Evolutionary conservation across 2,329 filamentous ascomycete genomes (phyloP), one percentile per base, ranked within the genome.

Genomic region (Rhexocercosporidium sp.): DNA sequence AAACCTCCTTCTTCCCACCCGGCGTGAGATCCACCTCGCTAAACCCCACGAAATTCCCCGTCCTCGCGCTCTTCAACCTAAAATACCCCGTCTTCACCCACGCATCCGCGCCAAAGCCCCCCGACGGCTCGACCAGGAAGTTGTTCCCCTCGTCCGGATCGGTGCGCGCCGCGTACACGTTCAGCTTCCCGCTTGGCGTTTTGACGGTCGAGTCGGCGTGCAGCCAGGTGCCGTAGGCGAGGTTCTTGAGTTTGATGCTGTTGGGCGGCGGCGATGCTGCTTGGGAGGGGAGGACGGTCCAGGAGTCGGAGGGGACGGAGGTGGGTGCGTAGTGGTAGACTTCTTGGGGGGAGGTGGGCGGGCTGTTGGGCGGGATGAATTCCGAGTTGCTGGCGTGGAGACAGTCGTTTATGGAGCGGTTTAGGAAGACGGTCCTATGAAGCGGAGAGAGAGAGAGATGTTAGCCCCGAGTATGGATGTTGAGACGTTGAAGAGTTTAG

Each of bases 1-100:
- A 29, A 37, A 57, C 54, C n/a, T 57, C 54, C 54, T 57, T 57
- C 54, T 57, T 56, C 53, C 20, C 53, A 56, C 22, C 22, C 18
- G 53, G 53, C 53, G 53, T 56, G 6, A 56, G 22, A 22, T 56
- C 53, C 29, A n/a, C 12, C 12, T 37, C 54, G 18, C 54, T 37
- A 37, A 57, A 57, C 31, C 11, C 14, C 11, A 57, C 54, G 8
- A 8, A 57, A 18, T 41, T 25, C 20, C 54, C 54, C n/a, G 54
- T 57, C 2, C 6, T 11, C 34, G 20, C 34, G 16, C 31, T 25
- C 31, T 57, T 57, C 11, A 41, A 22, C 54, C 31, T 57, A 18
- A 57, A 57, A 57, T 57, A 57, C 31, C 54, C 54, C 54, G 54
- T 39, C 34, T 41, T 57, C 3, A 18, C 18, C 53, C 53, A 57